Conservation (phyloP, 345 rosid genomes). For the Balakata baccata region DNA sequence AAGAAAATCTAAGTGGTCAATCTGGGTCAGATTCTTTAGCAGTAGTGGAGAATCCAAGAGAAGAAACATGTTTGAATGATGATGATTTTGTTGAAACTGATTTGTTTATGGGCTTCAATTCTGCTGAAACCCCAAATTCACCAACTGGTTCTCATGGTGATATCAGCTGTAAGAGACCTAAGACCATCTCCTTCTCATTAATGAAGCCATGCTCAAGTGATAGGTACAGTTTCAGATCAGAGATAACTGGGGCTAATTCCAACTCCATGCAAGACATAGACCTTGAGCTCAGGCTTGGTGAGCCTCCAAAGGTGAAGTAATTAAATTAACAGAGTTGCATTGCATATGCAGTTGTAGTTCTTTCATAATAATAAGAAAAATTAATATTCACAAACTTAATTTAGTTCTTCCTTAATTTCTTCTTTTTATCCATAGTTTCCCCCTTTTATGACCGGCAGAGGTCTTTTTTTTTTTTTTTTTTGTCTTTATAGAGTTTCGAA, state of each 20-base stretch:
- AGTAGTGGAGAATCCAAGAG: not conserved
- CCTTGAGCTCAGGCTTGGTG: slow-evolving; percentile 90
- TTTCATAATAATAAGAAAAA: not conserved
- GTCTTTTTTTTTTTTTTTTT: too few relatives aligned
- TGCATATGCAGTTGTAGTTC: not conserved
- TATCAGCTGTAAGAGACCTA: slow-evolving; percentile 29
- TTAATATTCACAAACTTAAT: slow-evolving; percentile 1
- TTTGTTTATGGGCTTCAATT: slow-evolving; percentile 35
- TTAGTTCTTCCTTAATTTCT: not conserved
- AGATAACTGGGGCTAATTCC: slow-evolving; percentile 31
- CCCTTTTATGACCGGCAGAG: not conserved
- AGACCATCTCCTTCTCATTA: slow-evolving; percentile 7
- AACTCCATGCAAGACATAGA: slow-evolving; percentile 55
- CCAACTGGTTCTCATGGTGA: too few relatives aligned
- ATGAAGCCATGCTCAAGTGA: slow-evolving; percentile 13
- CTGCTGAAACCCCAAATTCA: too few relatives aligned
- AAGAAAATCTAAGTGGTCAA: slow-evolving; percentile 8
- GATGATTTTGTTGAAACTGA: slow-evolving; percentile 25
- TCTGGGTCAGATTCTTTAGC: too few relatives aligned
- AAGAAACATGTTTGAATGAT: not conserved
- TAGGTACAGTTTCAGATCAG: slow-evolving; percentile 29
- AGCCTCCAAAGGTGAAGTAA: slow-evolving; percentile 50
- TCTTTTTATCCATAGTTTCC: not conserved
- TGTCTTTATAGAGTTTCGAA: too few relatives aligned
- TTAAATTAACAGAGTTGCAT: not conserved